phyloP scores from a whole-genome alignment of 2,329 filamentous ascomycete genomes.

The Chrysoporthe puriensis region DNA sequence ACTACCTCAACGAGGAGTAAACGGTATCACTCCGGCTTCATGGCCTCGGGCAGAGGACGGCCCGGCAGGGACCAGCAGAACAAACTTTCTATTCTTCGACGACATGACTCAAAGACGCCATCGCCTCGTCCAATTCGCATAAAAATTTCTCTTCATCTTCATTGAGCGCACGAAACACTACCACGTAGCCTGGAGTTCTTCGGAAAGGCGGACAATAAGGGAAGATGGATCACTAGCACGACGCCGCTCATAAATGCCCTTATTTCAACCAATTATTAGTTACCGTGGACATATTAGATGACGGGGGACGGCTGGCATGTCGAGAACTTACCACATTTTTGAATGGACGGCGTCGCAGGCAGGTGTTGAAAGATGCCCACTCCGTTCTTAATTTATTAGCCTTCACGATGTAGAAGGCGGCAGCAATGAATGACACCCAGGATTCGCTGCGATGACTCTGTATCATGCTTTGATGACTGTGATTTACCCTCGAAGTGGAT shows the following conservation, averaged over 20 bases:
- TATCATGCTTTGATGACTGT: neutral
- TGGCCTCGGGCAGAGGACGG: neutral
- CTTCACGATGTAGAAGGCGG: constrained; percentile 7
- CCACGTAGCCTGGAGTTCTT: neutral
- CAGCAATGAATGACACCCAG: constrained; percentile 10
- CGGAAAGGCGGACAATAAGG: neutral
- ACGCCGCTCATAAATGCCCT: constrained; percentile 17
- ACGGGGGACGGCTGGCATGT: constrained; percentile 19
- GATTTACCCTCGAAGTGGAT: neutral
- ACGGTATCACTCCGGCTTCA: no score
- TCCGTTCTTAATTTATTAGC: constrained; percentile 12
- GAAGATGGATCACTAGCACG: neutral
- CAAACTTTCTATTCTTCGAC: constrained; percentile 1
- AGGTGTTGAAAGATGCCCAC: neutral
- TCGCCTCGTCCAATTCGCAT: constrained; percentile 12
- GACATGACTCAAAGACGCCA: constrained; percentile 17
- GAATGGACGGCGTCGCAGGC: constrained; percentile 5
- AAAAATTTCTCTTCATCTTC: constrained; percentile 18
- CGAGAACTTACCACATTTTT: constrained; percentile 14
- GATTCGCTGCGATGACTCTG: constrained; percentile 9
- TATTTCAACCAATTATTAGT: constrained; percentile 14
- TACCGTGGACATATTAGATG: constrained; percentile 19
- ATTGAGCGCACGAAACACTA: constrained; percentile 1
- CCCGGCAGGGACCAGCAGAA: neutral
- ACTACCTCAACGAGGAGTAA: constrained; percentile 26